phyloP scores from a whole-genome alignment of 2,329 filamentous ascomycete species.

The Pyrenophora graminea region DNA sequence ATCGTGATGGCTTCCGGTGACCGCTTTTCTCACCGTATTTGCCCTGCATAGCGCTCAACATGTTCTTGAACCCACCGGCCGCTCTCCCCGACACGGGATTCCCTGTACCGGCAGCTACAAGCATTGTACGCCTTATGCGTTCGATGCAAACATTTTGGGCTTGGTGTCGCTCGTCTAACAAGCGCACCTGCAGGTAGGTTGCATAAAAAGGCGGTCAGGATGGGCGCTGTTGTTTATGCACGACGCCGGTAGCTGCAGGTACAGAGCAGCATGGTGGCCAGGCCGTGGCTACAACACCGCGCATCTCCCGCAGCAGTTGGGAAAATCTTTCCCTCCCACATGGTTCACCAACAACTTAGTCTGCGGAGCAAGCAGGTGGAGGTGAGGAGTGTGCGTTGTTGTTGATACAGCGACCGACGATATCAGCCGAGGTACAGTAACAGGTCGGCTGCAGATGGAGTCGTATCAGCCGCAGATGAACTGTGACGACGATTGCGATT shows the following conservation, averaged over 20 bases:
- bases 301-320: not conserved
- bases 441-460: no score
- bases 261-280: not conserved
- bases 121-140: conserved; percentile 8
- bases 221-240: conserved; percentile 2
- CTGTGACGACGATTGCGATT: not conserved
- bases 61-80: not conserved
- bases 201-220: conserved; percentile 23
- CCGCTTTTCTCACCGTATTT: conserved; percentile 21
- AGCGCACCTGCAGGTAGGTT: conserved; percentile 17
- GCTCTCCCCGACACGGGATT: conserved; percentile 4
- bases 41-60: conserved; percentile 6
- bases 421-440: not conserved
- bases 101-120: conserved; percentile 12
- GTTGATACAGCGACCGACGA: no score
- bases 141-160: conserved; percentile 2
- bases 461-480: no score
- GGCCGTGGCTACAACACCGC: not conserved
- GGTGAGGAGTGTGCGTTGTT: no score
- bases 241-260: conserved; percentile 12
- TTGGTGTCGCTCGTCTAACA: not conserved
- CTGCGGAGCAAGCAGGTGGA: no score
- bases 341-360: no score
- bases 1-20: conserved; percentile 9
- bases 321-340: no score